These are phyloP conservation scores for Colletotrichum sp. DNA, from an alignment of 2,329 filamentous ascomycete species.

Conservation along the genomic window DNA sequence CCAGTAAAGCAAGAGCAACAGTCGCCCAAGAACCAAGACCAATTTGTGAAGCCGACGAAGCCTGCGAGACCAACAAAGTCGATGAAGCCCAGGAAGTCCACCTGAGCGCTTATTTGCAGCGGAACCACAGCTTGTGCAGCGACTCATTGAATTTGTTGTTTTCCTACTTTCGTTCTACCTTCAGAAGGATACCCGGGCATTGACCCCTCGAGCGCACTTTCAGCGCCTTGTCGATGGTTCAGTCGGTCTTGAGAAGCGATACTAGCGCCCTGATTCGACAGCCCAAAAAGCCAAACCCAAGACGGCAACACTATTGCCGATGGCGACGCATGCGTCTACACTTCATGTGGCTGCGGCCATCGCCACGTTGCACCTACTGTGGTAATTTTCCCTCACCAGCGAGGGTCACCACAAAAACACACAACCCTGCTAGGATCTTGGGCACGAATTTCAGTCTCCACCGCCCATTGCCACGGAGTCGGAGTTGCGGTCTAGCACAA, in stretches of 20 bases:
- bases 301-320: slow-evolving; percentile 1
- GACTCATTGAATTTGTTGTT: not conserved
- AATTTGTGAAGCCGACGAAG: slow-evolving; percentile 5
- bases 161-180: not conserved
- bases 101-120: not conserved
- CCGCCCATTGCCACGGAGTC: not conserved
- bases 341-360: not conserved
- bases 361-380: slow-evolving; percentile 4
- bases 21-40: not conserved
- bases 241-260: not conserved
- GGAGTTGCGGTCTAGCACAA: not conserved
- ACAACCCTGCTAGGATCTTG: not conserved
- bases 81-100: slow-evolving; percentile 4
- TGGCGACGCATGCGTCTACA: slow-evolving; percentile 1
- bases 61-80: not conserved
- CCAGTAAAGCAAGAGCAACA: not conserved
- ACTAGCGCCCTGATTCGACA: not conserved
- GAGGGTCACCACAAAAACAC: not conserved
- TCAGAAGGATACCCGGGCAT: not conserved
- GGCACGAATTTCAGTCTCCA: not conserved
- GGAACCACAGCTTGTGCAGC: not conserved
- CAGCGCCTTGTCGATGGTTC: not conserved
- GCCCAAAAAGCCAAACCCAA: not conserved
- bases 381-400: not conserved
- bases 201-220: not conserved